Evolutionary conservation across 352 stramenopile species (phyloP).

Genomic region (Globisporangium recalcitrans): DNA sequence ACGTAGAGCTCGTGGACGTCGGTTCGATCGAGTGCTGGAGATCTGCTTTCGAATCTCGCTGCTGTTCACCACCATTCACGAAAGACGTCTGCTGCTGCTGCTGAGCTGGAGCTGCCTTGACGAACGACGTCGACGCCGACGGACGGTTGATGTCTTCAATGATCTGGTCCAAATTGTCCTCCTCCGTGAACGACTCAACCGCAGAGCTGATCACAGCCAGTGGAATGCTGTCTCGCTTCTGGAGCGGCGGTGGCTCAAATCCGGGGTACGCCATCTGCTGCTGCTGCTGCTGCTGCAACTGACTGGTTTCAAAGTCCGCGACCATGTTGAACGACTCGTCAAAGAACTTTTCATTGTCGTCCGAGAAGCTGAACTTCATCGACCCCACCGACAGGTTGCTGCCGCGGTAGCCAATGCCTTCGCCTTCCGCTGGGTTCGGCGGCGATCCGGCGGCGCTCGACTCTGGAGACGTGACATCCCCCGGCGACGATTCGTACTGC

Average conservation of each 20-base stretch:
- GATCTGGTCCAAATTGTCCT: slow-evolving; percentile 71
- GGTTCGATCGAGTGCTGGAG: slow-evolving; percentile 24
- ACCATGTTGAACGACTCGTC: slow-evolving; percentile 47
- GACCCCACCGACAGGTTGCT: slow-evolving; percentile 70
- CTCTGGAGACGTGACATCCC: slow-evolving; percentile 17
- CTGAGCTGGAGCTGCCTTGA: slow-evolving; percentile 21
- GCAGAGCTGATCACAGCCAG: slow-evolving; percentile 59
- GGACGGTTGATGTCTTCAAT: slow-evolving; percentile 69
- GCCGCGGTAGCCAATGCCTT: slow-evolving; percentile 33
- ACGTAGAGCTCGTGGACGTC: slow-evolving; percentile 34
- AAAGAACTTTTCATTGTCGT: slow-evolving; percentile 66
- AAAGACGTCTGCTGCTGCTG: slow-evolving; percentile 16
- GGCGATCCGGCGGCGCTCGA: slow-evolving; percentile 12
- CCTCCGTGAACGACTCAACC: slow-evolving; percentile 68
- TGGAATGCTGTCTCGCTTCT: slow-evolving; percentile 65
- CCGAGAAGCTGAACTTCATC: slow-evolving; percentile 67
- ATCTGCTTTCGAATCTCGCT: slow-evolving; percentile 22
- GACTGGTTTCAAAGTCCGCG: slow-evolving; percentile 16
- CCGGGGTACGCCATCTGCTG: slow-evolving; percentile 13
- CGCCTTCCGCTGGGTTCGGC: slow-evolving; percentile 29
- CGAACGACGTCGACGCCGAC: slow-evolving; percentile 35
- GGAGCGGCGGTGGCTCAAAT: slow-evolving; percentile 16
- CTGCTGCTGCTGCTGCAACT: slow-evolving; percentile 24
- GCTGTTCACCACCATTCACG: slow-evolving; percentile 24
- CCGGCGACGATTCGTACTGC: slow-evolving; percentile 20